phyloP scores from a whole-genome alignment of 148 eudicot genomes.

The Rhododendron simsii region DNA sequence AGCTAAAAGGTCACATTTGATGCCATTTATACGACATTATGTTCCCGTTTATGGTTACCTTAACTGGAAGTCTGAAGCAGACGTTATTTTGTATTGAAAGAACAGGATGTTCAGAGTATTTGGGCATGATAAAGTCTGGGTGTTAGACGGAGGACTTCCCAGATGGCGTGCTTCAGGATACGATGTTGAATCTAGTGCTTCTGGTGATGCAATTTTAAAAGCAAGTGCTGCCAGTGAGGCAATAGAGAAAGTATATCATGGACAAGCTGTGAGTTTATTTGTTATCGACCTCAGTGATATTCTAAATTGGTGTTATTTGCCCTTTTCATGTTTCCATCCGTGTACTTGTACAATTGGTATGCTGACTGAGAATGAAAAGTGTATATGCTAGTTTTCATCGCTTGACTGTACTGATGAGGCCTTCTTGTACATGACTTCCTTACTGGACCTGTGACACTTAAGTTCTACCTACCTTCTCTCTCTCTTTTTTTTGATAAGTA shows the following conservation, averaged over 20 bases:
- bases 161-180: conserved; percentile 84
- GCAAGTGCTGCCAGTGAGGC: conserved; percentile 95
- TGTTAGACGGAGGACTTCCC: conserved; percentile 96
- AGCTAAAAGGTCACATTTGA: neutral
- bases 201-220: conserved; percentile 78
- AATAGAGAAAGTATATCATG: conserved; percentile 78
- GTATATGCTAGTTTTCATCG: neutral
- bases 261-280: conserved; percentile 49
- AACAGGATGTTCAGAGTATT: conserved; percentile 96
- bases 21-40: neutral
- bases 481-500: neutral
- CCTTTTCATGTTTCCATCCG: neutral
- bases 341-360: neutral
- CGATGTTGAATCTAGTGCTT: conserved; percentile 95
- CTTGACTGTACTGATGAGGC: neutral
- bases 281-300: neutral
- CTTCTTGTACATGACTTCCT: neutral
- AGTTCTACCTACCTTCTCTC: neutral
- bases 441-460: neutral
- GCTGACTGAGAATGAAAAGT: neutral
- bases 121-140: conserved; percentile 98
- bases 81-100: conserved; percentile 9
- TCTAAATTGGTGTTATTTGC: neutral
- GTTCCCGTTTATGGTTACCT: conserved; percentile 2
- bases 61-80: conserved; percentile 10